Base-by-base conservation (phyloP, 1,284 basidiomycete genomes). In the Singerocomus rubriflavus region DNA sequence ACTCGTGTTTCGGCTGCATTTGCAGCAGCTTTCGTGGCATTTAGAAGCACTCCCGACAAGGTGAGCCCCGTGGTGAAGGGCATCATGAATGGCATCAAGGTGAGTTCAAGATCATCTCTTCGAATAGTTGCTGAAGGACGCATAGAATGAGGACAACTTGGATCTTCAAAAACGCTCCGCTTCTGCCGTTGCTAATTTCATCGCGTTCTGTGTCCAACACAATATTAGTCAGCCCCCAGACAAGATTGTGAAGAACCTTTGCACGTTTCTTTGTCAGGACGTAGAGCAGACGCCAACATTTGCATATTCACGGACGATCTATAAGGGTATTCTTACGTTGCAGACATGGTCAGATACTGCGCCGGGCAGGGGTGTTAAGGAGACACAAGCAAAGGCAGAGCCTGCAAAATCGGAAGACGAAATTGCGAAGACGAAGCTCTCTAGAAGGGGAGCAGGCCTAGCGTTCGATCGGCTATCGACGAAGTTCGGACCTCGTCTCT, bases 1-100 rank as follows among this genome's bases (percentile, higher is more conserved):
- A 81, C 85, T 16, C 88, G 94, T 46, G 87, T 98, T 12, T 86
- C 84, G 9, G 92, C 97, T 9, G 84, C 91, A 0, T 88, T 97
- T 59, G 93, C 95, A 11, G 88, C 90, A 3, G 93, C 96, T 0
- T 88, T 96, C 56, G 88, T 99, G 16, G 86, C 91, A 5, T 82
- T 96, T 55, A 79, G 81, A 61, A 82, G 82, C 33, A 85, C 91
- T 33, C 94, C 95, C 0, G 83, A 92, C 56, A 99, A 98, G 73
- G 86, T 99, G 55, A 98, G 93, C 58, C 96, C 91, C 0, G 85
- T 99, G 40, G 94, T 99, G 47, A 93, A 97, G 70, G 93, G 92
- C 34, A 85, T 99, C 57, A 99, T 98, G 90, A 97, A 96, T 58
- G 93, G 93, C 33, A 88, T 99, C 74, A 99, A 98, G 81, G 93